A percentile compares a stretch with the other conserved stretches of the same genome.
phyloP scores from a whole-genome alignment of 345 rosid species.

The Arabidopsis suecica region DNA sequence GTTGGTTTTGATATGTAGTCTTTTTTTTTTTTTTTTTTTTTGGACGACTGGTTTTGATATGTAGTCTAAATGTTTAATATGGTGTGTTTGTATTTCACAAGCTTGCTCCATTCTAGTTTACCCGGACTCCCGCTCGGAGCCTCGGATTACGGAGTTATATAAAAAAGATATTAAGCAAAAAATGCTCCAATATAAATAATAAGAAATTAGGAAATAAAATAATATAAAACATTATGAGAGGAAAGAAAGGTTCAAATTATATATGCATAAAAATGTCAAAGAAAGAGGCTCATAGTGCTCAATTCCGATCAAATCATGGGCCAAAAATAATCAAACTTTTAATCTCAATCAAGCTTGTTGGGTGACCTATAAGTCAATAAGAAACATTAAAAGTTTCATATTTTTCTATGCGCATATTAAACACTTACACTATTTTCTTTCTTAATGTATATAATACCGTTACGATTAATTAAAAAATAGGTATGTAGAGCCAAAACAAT shows the following conservation, averaged over 20 bases:
- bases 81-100: not conserved
- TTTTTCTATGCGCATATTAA: conserved; percentile 7
- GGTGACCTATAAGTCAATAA: conserved; percentile 39
- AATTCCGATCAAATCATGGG: conserved; percentile 28
- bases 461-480: not conserved
- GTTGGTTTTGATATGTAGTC: not conserved
- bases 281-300: conserved; percentile 49
- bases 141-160: not conserved
- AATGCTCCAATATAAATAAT: conserved; percentile 1
- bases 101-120: not conserved
- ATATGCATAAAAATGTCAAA: conserved; percentile 38
- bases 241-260: conserved; percentile 26
- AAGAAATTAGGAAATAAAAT: not conserved
- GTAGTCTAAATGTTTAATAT: not conserved
- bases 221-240: conserved; percentile 1
- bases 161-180: conserved; percentile 1
- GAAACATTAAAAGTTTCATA: conserved; percentile 25
- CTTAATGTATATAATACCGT: not conserved
- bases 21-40: no score
- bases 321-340: conserved; percentile 25
- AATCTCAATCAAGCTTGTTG: conserved; percentile 28
- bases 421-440: not conserved
- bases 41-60: not conserved
- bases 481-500: conserved; percentile 18
- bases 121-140: not conserved